Evolutionary conservation across 1,139 yeast species (phyloP).

Genomic region (Yamadazyma blattariae): DNA sequence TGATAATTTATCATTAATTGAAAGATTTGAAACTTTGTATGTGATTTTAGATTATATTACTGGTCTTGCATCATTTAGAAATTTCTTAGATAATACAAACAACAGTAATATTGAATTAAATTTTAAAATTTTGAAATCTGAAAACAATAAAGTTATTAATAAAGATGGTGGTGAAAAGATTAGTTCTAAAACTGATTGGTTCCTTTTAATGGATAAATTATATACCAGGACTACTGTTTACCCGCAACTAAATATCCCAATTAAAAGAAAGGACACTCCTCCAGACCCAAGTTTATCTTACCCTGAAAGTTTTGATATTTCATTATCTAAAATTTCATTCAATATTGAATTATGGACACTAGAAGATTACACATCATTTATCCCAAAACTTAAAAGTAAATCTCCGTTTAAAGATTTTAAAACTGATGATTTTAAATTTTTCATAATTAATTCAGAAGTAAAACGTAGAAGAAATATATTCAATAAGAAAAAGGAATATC

Average conservation of each 20-base stretch:
- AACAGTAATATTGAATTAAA: slow-evolving; percentile 26
- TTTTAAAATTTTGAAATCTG: slow-evolving; percentile 24
- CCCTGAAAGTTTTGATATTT: slow-evolving; percentile 31
- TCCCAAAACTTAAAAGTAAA: slow-evolving; percentile 18
- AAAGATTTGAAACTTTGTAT: slow-evolving; percentile 47
- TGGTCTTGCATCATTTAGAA: slow-evolving; percentile 37
- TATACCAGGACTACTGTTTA: slow-evolving; percentile 36
- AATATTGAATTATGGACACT: slow-evolving; percentile 33
- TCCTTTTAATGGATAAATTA: slow-evolving; percentile 43
- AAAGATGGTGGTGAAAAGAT: no score
- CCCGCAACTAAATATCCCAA: slow-evolving; percentile 38
- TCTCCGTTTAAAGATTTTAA: slow-evolving; percentile 15
- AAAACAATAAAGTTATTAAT: neutral
- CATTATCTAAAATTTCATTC: slow-evolving; percentile 20
- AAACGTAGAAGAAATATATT: slow-evolving; percentile 41
- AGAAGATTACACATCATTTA: slow-evolving; percentile 27
- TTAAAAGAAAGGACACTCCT: slow-evolving; percentile 35
- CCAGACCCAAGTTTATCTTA: slow-evolving; percentile 29
- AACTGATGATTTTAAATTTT: slow-evolving; percentile 17
- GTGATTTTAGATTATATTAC: slow-evolving; percentile 37
- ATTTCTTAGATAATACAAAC: slow-evolving; percentile 34
- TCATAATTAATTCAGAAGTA: slow-evolving; percentile 17
- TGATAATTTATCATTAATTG: slow-evolving; percentile 34
- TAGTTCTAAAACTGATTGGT: slow-evolving; percentile 25
- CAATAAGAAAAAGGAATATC: slow-evolving; percentile 46